These are phyloP conservation scores for Plantago elongata DNA, from an alignment of 257 asterid species.

Conservation along the genomic window DNA sequence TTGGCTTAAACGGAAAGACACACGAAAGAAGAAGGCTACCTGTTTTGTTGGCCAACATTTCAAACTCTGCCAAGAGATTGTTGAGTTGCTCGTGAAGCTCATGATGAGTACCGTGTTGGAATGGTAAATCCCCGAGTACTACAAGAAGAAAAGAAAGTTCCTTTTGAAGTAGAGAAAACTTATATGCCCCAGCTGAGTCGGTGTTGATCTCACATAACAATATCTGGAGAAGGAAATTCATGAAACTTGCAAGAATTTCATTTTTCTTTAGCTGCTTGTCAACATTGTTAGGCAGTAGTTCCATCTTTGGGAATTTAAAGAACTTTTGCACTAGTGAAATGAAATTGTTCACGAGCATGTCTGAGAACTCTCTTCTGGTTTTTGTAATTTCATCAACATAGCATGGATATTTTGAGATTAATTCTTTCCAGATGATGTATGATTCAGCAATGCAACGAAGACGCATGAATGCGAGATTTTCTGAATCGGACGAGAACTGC, in stretches of 20 bases:
- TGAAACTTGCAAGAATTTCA: conserved; percentile 3
- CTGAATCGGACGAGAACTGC: neutral
- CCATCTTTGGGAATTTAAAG: neutral
- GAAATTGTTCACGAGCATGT: neutral
- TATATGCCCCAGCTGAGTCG: neutral
- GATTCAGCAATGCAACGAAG: neutral
- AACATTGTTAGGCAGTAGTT: neutral
- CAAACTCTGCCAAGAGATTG: conserved; percentile 4
- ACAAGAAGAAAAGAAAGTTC: neutral
- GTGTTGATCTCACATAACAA: neutral
- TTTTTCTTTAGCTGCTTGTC: neutral
- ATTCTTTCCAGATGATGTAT: too few species aligned
- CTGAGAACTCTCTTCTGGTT: neutral
- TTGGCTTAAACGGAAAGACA: neutral
- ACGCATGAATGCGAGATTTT: neutral
- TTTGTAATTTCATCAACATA: too few species aligned
- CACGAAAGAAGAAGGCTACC: neutral
- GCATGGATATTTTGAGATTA: too few species aligned
- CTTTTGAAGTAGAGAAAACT: neutral
- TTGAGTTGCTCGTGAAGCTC: neutral
- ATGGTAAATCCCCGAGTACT: neutral
- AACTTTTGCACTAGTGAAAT: neutral
- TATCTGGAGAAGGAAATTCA: conserved; percentile 1
- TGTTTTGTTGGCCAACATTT: conserved; percentile 1
- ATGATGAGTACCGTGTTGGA: neutral